Evolutionary conservation across 192 early-diverging fungal species (phyloP).

Genomic region (Geranomyces variabilis): DNA sequence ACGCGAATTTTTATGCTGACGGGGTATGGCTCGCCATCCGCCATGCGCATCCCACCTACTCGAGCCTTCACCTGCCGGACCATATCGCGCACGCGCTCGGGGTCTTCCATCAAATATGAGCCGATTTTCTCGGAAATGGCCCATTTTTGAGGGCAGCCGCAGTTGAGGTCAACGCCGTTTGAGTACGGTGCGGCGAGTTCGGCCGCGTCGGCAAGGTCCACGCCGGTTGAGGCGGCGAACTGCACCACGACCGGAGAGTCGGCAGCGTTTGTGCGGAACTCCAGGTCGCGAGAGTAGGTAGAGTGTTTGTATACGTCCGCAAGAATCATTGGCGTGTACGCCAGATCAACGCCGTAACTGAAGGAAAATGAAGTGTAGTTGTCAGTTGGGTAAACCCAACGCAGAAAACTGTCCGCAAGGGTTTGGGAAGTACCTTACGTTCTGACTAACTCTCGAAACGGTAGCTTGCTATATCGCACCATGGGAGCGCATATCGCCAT

Average conservation of each 20-base stretch:
- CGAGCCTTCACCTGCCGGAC: constrained; percentile 69
- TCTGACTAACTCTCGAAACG: constrained; percentile 85
- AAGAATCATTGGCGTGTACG: constrained; percentile 96
- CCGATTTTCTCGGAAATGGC: constrained; percentile 90
- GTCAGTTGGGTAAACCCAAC: not conserved
- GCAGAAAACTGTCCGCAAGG: not conserved
- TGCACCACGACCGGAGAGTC: constrained; percentile 92
- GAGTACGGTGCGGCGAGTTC: constrained; percentile 75
- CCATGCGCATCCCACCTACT: constrained; percentile 48
- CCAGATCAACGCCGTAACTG: constrained; percentile 84
- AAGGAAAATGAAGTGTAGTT: not conserved
- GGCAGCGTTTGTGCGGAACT: constrained; percentile 78
- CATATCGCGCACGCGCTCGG: constrained; percentile 92
- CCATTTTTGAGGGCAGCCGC: constrained; percentile 97
- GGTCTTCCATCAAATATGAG: constrained; percentile 80
- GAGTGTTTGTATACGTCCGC: constrained; percentile 88
- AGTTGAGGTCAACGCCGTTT: constrained; percentile 69
- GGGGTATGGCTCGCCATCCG: constrained; percentile 55
- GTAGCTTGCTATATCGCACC: constrained; percentile 95
- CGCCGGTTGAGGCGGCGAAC: constrained; percentile 84
- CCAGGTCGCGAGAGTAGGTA: constrained; percentile 74
- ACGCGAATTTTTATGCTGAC: constrained; percentile 85
- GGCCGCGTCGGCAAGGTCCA: constrained; percentile 83
- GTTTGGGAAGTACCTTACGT: constrained; percentile 50
- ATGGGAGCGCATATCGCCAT: constrained; percentile 92